These are phyloP conservation scores for Raphanus hybrid DNA, from an alignment of 441 rosid genomes.

Conservation along the genomic window DNA sequence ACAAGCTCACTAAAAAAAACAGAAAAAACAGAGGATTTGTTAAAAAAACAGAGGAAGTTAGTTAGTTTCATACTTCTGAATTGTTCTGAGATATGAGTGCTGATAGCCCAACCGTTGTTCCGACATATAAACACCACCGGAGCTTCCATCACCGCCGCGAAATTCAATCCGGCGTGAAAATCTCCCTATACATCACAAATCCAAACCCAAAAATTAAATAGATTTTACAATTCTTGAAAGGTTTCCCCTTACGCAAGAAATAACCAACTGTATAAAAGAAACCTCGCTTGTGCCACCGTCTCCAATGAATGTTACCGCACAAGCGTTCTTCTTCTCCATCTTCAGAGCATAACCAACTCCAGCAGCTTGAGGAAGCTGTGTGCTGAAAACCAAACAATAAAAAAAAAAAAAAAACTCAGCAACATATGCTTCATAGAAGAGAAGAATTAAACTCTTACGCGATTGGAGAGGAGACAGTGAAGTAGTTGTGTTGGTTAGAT, in stretches of 20 bases:
- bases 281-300: slow-evolving; percentile 86
- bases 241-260: neutral
- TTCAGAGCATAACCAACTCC: too few species aligned
- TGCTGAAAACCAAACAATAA: too few species aligned
- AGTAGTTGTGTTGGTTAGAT: slow-evolving; percentile 62
- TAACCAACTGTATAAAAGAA: neutral
- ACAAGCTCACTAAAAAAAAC: neutral
- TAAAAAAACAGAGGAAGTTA: slow-evolving; percentile 11
- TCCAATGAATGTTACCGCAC: slow-evolving; percentile 64
- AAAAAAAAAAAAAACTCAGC: too few species aligned
- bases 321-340: slow-evolving; percentile 37
- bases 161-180: slow-evolving; percentile 83
- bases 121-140: slow-evolving; percentile 75
- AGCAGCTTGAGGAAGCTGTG: too few species aligned
- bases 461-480: slow-evolving; percentile 75
- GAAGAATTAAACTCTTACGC: slow-evolving; percentile 48
- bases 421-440: neutral
- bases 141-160: slow-evolving; percentile 78
- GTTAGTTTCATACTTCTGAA: slow-evolving; percentile 58
- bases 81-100: slow-evolving; percentile 71
- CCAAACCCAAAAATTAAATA: neutral
- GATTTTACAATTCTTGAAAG: slow-evolving; percentile 10
- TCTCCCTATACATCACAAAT: slow-evolving; percentile 58
- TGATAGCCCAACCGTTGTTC: slow-evolving; percentile 90
- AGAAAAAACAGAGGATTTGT: neutral